Conservation (phyloP, 495 filamentous ascomycete genomes). For the Ascodesmis nigricans region DNA sequence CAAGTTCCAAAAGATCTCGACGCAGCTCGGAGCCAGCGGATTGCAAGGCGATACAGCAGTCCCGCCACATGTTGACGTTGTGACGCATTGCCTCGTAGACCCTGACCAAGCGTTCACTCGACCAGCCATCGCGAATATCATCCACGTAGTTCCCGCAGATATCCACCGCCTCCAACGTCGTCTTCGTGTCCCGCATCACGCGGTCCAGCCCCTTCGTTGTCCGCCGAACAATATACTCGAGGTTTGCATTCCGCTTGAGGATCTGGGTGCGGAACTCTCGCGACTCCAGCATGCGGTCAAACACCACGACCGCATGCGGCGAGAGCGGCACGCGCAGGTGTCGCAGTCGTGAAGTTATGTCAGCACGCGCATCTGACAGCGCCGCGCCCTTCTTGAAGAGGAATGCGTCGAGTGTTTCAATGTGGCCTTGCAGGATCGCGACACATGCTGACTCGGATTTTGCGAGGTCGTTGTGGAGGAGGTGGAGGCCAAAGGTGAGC, state of each 20-base stretch:
- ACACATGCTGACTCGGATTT: slow-evolving; percentile 74
- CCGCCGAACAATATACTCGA: slow-evolving; percentile 66
- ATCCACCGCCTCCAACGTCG: slow-evolving; percentile 53
- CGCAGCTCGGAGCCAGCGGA: slow-evolving; percentile 39
- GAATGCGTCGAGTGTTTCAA: slow-evolving; percentile 83
- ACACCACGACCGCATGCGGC: slow-evolving; percentile 39
- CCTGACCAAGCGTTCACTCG: slow-evolving; percentile 31
- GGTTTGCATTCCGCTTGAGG: slow-evolving; percentile 68
- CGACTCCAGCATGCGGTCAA: slow-evolving; percentile 76
- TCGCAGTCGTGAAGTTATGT: slow-evolving; percentile 50
- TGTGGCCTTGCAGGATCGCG: slow-evolving; percentile 72
- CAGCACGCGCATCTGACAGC: slow-evolving; percentile 54
- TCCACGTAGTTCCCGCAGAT: slow-evolving; percentile 57
- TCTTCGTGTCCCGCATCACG: slow-evolving; percentile 50
- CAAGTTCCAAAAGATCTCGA: slow-evolving; percentile 38
- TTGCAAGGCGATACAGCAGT: slow-evolving; percentile 47
- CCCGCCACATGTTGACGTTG: slow-evolving; percentile 70
- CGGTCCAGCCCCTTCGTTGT: slow-evolving; percentile 55
- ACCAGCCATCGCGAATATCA: slow-evolving; percentile 36
- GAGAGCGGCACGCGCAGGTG: slow-evolving; percentile 65
- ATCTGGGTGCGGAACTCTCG: slow-evolving; percentile 60
- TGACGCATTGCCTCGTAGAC: slow-evolving; percentile 64
- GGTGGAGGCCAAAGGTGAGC: slow-evolving; percentile 79
- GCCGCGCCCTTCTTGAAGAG: slow-evolving; percentile 67
- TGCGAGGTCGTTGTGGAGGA: slow-evolving; percentile 64